phyloP scores from a whole-genome alignment of 148 eudicot genomes.

The Silene uniflora region DNA sequence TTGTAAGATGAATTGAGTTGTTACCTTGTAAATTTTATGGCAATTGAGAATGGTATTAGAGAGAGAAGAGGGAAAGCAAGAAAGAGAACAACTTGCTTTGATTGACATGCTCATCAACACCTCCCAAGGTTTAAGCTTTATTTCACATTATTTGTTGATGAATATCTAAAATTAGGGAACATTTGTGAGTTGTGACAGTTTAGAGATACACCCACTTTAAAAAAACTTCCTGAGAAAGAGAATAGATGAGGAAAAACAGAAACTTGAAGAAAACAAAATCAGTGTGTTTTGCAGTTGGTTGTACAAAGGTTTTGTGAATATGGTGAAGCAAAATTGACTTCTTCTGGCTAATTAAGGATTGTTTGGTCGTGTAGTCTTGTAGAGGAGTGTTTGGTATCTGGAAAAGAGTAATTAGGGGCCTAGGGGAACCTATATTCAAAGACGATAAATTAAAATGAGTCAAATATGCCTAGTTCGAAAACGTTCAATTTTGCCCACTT shows the following conservation, averaged over 20 bases:
- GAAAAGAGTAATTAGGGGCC: too few relatives aligned
- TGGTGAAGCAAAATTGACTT: too few relatives aligned
- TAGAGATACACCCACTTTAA: not conserved
- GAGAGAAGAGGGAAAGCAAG: slow-evolving; percentile 27
- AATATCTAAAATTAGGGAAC: not conserved
- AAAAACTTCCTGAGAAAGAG: too few relatives aligned
- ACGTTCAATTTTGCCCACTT: too few relatives aligned
- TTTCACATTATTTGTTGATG: not conserved
- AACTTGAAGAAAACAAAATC: not conserved
- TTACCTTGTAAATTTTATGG: slow-evolving; percentile 19
- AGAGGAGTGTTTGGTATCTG: too few relatives aligned
- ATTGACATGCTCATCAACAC: slow-evolving; percentile 27
- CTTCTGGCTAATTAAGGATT: too few relatives aligned
- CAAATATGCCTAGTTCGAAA: too few relatives aligned
- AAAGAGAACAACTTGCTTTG: slow-evolving; percentile 20
- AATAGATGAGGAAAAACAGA: not conserved
- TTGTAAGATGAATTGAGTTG: not conserved
- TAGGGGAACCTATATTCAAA: too few relatives aligned
- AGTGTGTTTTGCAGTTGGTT: too few relatives aligned
- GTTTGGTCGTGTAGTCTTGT: too few relatives aligned
- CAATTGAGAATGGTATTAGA: slow-evolving; percentile 21
- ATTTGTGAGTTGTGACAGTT: not conserved
- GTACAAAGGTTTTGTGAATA: too few relatives aligned
- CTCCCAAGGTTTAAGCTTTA: not conserved
- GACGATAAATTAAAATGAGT: too few relatives aligned